A percentile compares a stretch with the other conserved stretches of the same genome.
phyloP scores from a whole-genome alignment of 768 basidiomycete species.

The Lactarius tabidus region DNA sequence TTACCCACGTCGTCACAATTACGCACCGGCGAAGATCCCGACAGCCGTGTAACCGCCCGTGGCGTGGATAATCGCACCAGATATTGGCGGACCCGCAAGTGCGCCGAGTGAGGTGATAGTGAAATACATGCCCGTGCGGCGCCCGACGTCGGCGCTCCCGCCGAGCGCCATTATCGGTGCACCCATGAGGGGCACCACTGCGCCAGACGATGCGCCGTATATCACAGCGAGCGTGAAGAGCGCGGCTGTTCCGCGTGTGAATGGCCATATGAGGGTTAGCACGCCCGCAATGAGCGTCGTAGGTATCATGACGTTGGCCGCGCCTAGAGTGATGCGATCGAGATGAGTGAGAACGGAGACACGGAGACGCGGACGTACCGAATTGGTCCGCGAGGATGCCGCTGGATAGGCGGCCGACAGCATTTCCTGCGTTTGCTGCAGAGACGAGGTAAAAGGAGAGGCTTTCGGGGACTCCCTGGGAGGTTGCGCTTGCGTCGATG shows the following conservation, averaged over 20 bases:
- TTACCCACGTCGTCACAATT: too few relatives aligned
- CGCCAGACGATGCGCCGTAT: slow-evolving; percentile 48
- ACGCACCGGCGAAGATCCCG: too few relatives aligned
- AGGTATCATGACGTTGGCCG: slow-evolving; percentile 49
- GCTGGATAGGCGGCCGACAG: slow-evolving; percentile 53
- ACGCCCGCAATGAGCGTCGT: too few relatives aligned
- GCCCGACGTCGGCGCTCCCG: slow-evolving; percentile 54
- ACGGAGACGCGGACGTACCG: slow-evolving; percentile 36
- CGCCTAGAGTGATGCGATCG: too few relatives aligned
- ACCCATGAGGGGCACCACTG: slow-evolving; percentile 52
- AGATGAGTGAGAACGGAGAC: background rate
- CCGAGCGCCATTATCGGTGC: slow-evolving; percentile 63
- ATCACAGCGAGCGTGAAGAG: too few relatives aligned
- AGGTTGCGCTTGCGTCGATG: slow-evolving; percentile 53
- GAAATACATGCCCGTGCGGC: slow-evolving; percentile 61
- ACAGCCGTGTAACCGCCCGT: slow-evolving; percentile 33
- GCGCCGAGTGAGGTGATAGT: slow-evolving; percentile 61
- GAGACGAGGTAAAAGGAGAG: slow-evolving; percentile 64
- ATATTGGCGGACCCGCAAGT: slow-evolving; percentile 67
- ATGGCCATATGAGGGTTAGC: too few relatives aligned
- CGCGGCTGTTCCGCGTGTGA: too few relatives aligned
- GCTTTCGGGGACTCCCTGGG: slow-evolving; percentile 43
- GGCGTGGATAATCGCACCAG: slow-evolving; percentile 57
- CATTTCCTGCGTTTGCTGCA: slow-evolving; percentile 62
- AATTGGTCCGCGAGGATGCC: slow-evolving; percentile 53